Evolutionary conservation across 2,329 filamentous ascomycete species (phyloP).

Genomic region (Talaromyces funiculosus): DNA sequence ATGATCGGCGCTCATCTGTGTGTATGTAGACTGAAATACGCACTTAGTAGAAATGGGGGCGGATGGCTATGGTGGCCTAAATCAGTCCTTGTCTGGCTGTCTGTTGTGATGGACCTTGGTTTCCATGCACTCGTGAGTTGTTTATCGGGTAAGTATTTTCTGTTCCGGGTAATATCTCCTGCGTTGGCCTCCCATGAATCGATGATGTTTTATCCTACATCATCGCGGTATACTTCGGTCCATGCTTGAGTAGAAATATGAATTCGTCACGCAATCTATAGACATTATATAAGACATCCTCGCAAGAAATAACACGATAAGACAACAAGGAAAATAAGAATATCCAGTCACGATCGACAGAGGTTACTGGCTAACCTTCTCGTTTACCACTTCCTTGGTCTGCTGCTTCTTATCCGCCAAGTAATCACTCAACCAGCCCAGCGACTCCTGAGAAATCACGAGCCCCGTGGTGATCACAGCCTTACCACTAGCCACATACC

Average conservation of each 20-base stretch:
- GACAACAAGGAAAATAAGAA: conserved; percentile 1
- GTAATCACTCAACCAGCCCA: conserved; percentile 56
- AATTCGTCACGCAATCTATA: conserved; percentile 1
- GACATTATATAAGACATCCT: background rate
- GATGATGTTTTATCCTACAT: too few relatives aligned
- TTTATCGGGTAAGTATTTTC: background rate
- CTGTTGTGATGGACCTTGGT: too few relatives aligned
- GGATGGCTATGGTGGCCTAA: background rate
- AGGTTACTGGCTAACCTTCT: conserved; percentile 36
- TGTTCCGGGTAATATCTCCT: background rate
- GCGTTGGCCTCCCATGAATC: too few relatives aligned
- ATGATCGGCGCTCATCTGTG: background rate
- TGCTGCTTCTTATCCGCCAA: conserved; percentile 59
- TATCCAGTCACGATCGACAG: background rate
- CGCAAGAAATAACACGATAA: background rate
- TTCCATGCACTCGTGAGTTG: background rate
- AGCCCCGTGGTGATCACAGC: conserved; percentile 63
- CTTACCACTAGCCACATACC: conserved; percentile 63
- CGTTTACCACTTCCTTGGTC: conserved; percentile 50
- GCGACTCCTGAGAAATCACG: conserved; percentile 60
- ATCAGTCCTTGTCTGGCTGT: background rate
- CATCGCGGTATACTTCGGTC: background rate
- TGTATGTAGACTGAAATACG: background rate
- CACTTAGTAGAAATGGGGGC: background rate
- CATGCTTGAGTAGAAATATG: background rate